phyloP scores from a whole-genome alignment of 345 rosid genomes.

The Eucalyptus sp. region DNA sequence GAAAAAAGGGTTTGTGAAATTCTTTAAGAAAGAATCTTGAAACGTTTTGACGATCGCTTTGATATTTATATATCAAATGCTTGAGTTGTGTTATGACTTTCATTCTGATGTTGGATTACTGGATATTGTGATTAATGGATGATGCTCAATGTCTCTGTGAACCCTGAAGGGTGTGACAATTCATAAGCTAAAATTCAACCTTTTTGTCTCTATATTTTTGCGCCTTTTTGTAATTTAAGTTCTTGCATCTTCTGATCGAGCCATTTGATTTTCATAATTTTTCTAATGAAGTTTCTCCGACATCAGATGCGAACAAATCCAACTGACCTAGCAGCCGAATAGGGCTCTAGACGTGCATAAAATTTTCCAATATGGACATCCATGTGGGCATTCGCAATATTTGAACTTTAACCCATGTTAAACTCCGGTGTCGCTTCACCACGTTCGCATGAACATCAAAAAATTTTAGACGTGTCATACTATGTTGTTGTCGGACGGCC shows the following conservation, averaged over 20 bases:
- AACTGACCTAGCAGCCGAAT: neutral
- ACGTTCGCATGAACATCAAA: neutral
- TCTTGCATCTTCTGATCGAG: neutral
- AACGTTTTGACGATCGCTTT: too few species aligned
- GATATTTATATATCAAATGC: too few species aligned
- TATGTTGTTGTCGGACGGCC: neutral
- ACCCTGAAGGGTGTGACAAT: neutral
- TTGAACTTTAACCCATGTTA: neutral
- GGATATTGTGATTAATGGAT: too few species aligned
- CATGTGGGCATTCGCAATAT: neutral
- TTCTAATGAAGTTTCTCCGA: neutral
- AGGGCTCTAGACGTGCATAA: neutral
- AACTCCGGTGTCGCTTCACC: neutral
- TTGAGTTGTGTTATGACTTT: too few species aligned
- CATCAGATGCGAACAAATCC: neutral
- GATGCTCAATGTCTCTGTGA: accelerated
- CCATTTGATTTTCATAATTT: neutral
- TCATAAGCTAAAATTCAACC: neutral
- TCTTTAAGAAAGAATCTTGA: too few species aligned
- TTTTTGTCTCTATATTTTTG: neutral
- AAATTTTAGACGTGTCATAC: neutral
- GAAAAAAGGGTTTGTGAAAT: too few species aligned
- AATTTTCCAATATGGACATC: neutral
- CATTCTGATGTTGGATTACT: accelerated
- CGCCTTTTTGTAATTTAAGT: neutral